These are phyloP conservation scores for Backusella sp. DNA, from an alignment of 192 early-diverging fungal species.

Conservation along the genomic window DNA sequence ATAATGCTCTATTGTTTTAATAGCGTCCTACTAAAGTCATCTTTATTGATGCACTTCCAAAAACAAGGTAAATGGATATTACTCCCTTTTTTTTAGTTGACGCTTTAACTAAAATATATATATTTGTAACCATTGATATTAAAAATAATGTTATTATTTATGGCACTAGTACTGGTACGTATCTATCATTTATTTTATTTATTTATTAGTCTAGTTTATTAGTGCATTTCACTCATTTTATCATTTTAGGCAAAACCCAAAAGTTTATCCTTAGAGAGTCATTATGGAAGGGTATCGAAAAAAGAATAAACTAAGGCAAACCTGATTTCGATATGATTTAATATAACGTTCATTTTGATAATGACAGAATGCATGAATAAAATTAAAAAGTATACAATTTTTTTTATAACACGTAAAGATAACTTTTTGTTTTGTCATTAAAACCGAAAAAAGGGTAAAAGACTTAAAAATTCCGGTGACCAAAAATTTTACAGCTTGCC, in stretches of 20 bases:
- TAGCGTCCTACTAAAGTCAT: conserved; percentile 25
- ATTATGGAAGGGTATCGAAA: conserved; percentile 15
- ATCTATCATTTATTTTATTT: neutral
- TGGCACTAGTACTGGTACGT: conserved; percentile 12
- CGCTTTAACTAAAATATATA: neutral
- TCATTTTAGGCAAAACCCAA: conserved; percentile 22
- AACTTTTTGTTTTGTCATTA: neutral
- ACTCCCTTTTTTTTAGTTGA: neutral
- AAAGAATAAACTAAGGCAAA: neutral
- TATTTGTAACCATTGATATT: neutral
- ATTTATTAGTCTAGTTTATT: neutral
- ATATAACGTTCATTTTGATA: neutral
- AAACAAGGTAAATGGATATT: conserved; percentile 11
- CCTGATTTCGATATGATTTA: neutral
- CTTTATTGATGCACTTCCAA: conserved; percentile 15
- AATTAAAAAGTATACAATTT: neutral
- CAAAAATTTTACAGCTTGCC: neutral
- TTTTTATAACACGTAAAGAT: neutral
- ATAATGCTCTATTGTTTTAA: neutral
- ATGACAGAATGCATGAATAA: conserved; percentile 1
- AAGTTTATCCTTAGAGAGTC: conserved; percentile 15
- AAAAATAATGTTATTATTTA: neutral
- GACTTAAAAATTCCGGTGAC: neutral
- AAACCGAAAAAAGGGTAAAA: neutral
- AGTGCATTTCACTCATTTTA: neutral